Conservation (phyloP, 345 rosid species). For the Trapa bicornis region DNA sequence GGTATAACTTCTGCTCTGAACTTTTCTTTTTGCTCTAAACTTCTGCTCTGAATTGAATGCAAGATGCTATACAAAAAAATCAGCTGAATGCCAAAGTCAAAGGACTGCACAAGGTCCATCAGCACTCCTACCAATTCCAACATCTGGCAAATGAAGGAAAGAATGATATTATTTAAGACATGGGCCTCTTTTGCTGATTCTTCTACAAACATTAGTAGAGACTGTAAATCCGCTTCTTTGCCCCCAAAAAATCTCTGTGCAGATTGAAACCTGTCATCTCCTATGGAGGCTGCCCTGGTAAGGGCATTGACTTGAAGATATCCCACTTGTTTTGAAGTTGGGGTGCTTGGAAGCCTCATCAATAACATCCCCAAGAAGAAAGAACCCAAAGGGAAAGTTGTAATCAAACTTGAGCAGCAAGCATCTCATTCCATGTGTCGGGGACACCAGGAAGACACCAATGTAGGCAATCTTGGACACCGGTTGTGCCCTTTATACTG, state of each 20-base stretch:
- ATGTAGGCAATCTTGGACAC: constrained; percentile 25
- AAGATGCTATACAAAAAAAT: background rate
- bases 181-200: background rate
- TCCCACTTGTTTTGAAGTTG: background rate
- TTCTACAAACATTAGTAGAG: background rate
- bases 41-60: background rate
- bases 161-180: background rate
- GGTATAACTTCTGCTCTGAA: background rate
- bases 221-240: background rate
- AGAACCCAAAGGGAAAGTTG: background rate
- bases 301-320: background rate
- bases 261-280: background rate
- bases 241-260: background rate
- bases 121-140: background rate
- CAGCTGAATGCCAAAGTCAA: background rate
- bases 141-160: background rate
- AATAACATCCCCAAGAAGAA: background rate
- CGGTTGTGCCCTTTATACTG: constrained; percentile 8
- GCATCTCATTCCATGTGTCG: constrained; percentile 43
- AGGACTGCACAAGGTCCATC: background rate
- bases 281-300: background rate
- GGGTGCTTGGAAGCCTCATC: background rate
- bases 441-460: constrained; percentile 47
- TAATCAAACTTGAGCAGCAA: constrained; percentile 19
- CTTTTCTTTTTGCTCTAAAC: no score